These are phyloP conservation scores for Trypanosoma mega DNA, from an alignment of 208 protist species.

Conservation along the genomic window DNA sequence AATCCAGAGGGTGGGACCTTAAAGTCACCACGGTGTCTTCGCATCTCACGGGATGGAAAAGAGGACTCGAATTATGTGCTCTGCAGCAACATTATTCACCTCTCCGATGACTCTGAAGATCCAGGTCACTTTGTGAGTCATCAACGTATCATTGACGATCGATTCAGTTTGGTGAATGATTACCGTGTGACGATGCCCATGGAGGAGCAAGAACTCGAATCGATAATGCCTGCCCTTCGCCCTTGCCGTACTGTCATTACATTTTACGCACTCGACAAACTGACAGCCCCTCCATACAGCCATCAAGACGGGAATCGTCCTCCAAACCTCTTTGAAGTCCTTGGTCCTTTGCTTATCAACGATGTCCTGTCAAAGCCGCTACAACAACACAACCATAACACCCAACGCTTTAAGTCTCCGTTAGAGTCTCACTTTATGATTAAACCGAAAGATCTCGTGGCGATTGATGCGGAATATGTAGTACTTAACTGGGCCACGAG, in stretches of 20 bases:
- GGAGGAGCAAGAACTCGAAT: constrained; percentile 74
- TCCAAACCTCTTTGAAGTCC: constrained; percentile 75
- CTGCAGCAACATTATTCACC: constrained; percentile 86
- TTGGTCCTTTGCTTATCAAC: constrained; percentile 77
- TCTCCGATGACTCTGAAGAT: constrained; percentile 86
- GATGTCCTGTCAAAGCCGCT: constrained; percentile 74
- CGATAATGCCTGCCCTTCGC: constrained; percentile 67
- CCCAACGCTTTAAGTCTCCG: constrained; percentile 70
- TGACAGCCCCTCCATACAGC: constrained; percentile 60
- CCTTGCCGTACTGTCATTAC: constrained; percentile 80
- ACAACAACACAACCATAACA: constrained; percentile 47
- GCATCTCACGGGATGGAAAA: constrained; percentile 76
- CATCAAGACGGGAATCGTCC: constrained; percentile 62
- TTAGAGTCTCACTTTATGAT: constrained; percentile 70
- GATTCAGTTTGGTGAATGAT: constrained; percentile 84
- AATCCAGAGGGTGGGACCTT: constrained; percentile 89
- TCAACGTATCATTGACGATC: constrained; percentile 82
- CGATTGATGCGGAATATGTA: constrained; percentile 91
- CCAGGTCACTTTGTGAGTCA: constrained; percentile 88
- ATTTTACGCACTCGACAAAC: constrained; percentile 80
- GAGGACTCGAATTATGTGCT: constrained; percentile 89
- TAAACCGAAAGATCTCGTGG: constrained; percentile 70
- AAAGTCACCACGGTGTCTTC: constrained; percentile 78
- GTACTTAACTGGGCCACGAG: constrained; percentile 70
- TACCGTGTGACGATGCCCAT: constrained; percentile 80